A percentile compares a stretch with the other conserved stretches of the same genome.
These are phyloP conservation scores for Leptographium galeiforme DNA, from an alignment of 2,329 filamentous ascomycete species.

Conservation along the genomic window DNA sequence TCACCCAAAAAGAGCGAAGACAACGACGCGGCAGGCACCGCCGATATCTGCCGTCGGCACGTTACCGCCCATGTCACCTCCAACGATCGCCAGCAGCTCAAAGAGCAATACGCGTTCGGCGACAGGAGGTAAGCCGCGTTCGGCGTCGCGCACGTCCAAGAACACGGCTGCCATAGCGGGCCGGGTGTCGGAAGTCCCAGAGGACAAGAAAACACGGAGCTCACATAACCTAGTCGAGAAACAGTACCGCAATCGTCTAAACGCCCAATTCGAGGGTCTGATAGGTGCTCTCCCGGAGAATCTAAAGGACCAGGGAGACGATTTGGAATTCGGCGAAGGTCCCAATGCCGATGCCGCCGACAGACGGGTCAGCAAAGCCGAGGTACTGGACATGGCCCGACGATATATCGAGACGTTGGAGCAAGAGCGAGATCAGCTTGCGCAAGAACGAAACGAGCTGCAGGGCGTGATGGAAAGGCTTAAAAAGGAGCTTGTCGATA, in stretches of 20 bases:
- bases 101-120: not conserved
- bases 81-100: not conserved
- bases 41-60: not conserved
- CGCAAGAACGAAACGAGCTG: conserved; percentile 17
- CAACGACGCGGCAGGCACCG: not conserved
- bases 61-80: not conserved
- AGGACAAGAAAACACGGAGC: conserved; percentile 2
- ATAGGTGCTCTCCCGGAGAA: conserved; percentile 10
- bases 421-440: conserved; percentile 16
- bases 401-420: conserved; percentile 20
- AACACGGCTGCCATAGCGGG: conserved; percentile 12
- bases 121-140: conserved; percentile 13
- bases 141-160: conserved; percentile 17
- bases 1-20: not conserved
- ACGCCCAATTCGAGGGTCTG: conserved; percentile 10
- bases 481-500: conserved; percentile 2
- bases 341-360: conserved; percentile 12
- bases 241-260: conserved; percentile 12
- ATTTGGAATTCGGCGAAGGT: not conserved
- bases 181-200: conserved; percentile 14
- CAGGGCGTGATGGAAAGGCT: conserved; percentile 7
- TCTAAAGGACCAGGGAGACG: not conserved
- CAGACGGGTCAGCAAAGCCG: conserved; percentile 21
- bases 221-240: conserved; percentile 12
- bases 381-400: conserved; percentile 22